Base-by-base conservation (phyloP, 1,284 basidiomycete genomes). In the Tilletia indica region DNA sequence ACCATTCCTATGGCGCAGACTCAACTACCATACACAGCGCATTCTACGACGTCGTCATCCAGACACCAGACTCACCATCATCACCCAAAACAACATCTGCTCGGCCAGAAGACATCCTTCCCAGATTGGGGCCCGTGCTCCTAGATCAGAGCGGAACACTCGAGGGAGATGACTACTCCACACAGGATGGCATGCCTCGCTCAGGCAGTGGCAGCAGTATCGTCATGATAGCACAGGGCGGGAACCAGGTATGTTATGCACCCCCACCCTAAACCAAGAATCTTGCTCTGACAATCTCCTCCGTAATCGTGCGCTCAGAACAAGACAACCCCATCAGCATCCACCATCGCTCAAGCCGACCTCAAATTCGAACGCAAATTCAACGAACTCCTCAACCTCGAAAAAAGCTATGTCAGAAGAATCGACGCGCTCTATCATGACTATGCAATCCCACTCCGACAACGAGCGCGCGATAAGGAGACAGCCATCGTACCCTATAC, bases 381-480 rank as follows among this genome's bases (percentile, higher is more conserved):
- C 0, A 74, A 76, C 25, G 82, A 84, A 73, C 79, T 84, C 58
- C 73, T 83, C 54, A 77, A 81, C n/a, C 82, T 81, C 2, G 82
- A 83, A 71, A 74, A 76, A 54, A 83, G 77, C 74, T 84, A 84
- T 67, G 80, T 84, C 11, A 71, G 71, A 5, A 75, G 82, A 21
- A 73, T 84, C 67, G 79, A 83, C 45, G 76, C 79, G 11, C 76
- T 84, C 6, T 72, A 77, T 66, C 54, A 72, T 36, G 76, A 71
- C 45, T 98, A 97, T 82, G 94, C 94, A 49, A 91, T 94, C 83
- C 94, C 94, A 2, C 87, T 98, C 31, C 90, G 94, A 31, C 89
- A 89, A 69, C 96, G 94, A 82, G 90, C 96, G 38, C 89, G 89
- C 72, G 90, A 89, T 82, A 92, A 92, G 80, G 91, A 91, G 75